Percentiles rank a stretch among this genome's conserved stretches.
Conservation (phyloP, 2,329 filamentous ascomycete species). For the Endoconidiophora laricicola region DNA sequence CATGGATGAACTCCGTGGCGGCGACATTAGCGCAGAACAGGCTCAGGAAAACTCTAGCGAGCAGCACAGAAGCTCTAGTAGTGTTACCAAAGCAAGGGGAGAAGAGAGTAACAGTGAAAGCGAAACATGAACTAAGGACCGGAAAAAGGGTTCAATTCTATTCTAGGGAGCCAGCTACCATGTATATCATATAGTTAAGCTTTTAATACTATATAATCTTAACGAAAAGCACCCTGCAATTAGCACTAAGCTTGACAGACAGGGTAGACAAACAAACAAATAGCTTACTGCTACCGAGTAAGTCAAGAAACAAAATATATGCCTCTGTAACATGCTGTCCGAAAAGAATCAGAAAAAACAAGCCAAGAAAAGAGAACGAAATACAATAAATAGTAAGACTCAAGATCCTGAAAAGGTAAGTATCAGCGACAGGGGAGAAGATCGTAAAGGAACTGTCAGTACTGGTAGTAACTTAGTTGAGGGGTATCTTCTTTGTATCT, state of each 20-base stretch:
- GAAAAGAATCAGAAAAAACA: background rate
- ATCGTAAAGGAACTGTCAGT: background rate
- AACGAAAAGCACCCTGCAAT: too few species aligned
- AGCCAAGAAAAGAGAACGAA: background rate
- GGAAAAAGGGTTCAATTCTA: too few species aligned
- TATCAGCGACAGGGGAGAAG: background rate
- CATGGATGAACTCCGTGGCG: conserved; percentile 6
- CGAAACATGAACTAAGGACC: background rate
- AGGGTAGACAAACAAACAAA: too few species aligned
- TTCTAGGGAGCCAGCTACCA: too few species aligned
- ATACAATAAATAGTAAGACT: background rate
- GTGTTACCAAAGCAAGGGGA: conserved; percentile 44
- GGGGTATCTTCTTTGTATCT: too few species aligned
- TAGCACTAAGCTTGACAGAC: too few species aligned
- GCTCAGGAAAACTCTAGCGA: too few species aligned
- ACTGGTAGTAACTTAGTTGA: background rate
- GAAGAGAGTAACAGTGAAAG: conserved; percentile 21
- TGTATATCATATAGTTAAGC: too few species aligned
- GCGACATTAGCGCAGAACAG: too few species aligned
- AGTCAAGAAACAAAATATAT: too few species aligned
- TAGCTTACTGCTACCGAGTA: too few species aligned
- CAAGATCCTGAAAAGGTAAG: background rate
- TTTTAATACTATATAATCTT: too few species aligned
- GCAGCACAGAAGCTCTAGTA: background rate
- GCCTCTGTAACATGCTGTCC: background rate